Evolutionary conservation across 768 basidiomycete species (phyloP), one percentile per base, ranked within the genome.

Genomic region (Mycena rebaudengoi): DNA sequence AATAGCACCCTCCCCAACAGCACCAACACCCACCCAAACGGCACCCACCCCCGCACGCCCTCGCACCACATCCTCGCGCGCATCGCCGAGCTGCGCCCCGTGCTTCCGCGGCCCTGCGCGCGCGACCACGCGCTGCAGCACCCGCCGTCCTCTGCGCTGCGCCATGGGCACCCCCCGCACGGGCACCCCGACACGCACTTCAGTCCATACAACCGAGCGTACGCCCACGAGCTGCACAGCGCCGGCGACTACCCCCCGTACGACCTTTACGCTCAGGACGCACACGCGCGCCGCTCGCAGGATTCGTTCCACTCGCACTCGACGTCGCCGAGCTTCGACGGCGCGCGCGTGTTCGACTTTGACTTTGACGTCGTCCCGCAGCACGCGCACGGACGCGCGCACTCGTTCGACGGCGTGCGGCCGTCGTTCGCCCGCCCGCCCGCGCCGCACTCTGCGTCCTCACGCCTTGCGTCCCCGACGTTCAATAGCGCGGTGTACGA

Each of bases 181-280:
- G 76, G 75, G 18, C 80, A 83, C 53, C 51, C 72, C 8, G 28
- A 78, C 61, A 76, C 81, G 60, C 76, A 79, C 43, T 91, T 81
- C 71, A 89, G 87, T 54, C 91, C 91, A 0, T 93, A 92, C 59
- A 85, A 85, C 18, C 84, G 89, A 23, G 88, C 89, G 16, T 87
- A 91, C 66, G 90, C 86, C 52, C 75, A 80, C 4, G 63, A 74
- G n/a, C 81, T 62, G 41, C 35, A 54, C 40, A 18, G 23, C 32
- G 28, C n/a, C n/a, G 28, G 7, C 13, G 32, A 53, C 13, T 48
- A 37, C 25, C 18, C 32, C 25, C 26, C 39, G 20, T 39, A 61
- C 23, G 41, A 28, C 16, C 65, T 64, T 56, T 73, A 73, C 14
- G 61, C 69, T 28, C 72, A 65, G 41, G 73, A 71, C 29, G 69